Evolutionary conservation across 75 land plant genomes (phyloP).

Genomic region (Pinus tabuliformis): DNA sequence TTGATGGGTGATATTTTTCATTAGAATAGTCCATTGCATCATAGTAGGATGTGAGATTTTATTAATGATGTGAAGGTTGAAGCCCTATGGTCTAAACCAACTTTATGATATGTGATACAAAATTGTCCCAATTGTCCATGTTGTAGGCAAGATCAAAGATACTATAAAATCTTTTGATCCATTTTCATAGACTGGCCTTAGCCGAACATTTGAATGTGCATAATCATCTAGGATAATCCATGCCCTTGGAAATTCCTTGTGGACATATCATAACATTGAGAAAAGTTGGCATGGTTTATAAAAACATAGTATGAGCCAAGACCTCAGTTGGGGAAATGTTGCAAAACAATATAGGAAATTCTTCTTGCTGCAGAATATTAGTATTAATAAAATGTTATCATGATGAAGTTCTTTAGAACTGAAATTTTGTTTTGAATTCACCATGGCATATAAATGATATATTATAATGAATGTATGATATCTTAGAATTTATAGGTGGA

Average conservation of each 20-base stretch:
- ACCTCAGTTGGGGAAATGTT: slow-evolving; percentile 94
- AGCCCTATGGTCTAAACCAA: slow-evolving; percentile 96
- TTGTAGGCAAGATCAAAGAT: slow-evolving; percentile 85
- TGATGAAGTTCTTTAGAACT: background rate
- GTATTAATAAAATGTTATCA: slow-evolving; percentile 45
- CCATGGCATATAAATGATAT: background rate
- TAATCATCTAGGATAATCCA: slow-evolving; percentile 53
- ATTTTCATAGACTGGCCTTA: slow-evolving; percentile 62
- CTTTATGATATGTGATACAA: slow-evolving; percentile 96
- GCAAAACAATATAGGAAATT: slow-evolving; percentile 83
- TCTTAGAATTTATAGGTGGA: background rate
- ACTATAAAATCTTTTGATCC: slow-evolving; percentile 87
- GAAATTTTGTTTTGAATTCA: background rate
- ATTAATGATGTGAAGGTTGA: slow-evolving; percentile 94
- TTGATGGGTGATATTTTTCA: slow-evolving; percentile 94
- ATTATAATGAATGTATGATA: background rate
- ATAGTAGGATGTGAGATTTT: slow-evolving; percentile 93
- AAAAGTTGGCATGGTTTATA: slow-evolving; percentile 88
- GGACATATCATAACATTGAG: slow-evolving; percentile 74
- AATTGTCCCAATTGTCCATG: slow-evolving; percentile 90
- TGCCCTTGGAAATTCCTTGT: slow-evolving; percentile 82
- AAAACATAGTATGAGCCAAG: slow-evolving; percentile 82
- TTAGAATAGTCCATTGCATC: slow-evolving; percentile 83
- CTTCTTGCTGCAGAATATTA: slow-evolving; percentile 93
- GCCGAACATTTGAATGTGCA: slow-evolving; percentile 88